A percentile compares a stretch with the other conserved stretches of the same genome.
Conservation (phyloP, 805 yeast genomes). For the Starmerella asiatica region DNA sequence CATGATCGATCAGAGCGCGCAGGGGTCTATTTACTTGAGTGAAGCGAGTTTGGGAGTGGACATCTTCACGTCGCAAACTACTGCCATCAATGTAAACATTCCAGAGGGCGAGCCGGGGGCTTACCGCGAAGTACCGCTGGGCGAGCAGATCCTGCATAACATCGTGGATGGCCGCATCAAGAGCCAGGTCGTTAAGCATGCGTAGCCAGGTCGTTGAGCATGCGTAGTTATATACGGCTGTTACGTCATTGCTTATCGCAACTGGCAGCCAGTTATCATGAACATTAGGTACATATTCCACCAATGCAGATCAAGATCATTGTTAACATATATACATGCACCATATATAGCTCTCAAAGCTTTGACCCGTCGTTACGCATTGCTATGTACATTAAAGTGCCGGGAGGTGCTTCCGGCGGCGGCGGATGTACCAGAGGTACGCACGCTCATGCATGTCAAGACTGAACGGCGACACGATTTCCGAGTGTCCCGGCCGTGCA, state of each 20-base stretch:
- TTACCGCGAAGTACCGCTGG: slow-evolving; percentile 66
- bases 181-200: slow-evolving; percentile 30
- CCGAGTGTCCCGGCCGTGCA: slow-evolving; percentile 93
- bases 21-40: slow-evolving; percentile 67
- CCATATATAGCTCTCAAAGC: background rate
- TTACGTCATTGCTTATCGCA: no score
- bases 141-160: slow-evolving; percentile 81
- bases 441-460: slow-evolving; percentile 80
- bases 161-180: slow-evolving; percentile 47
- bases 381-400: background rate
- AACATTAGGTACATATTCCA: no score
- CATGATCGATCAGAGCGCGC: slow-evolving; percentile 77
- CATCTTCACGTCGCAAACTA: slow-evolving; percentile 69
- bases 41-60: slow-evolving; percentile 60
- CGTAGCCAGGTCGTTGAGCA: no score
- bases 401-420: slow-evolving; percentile 26
- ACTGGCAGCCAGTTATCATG: no score
- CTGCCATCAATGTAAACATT: slow-evolving; percentile 72
- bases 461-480: slow-evolving; percentile 82
- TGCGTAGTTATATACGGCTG: no score
- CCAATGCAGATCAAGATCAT: no score
- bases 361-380: background rate
- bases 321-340: background rate
- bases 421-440: slow-evolving; percentile 62
- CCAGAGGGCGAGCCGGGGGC: slow-evolving; percentile 59